Base-by-base conservation (phyloP, 2,329 filamentous ascomycete species). In the Coniochaeta sp. region DNA sequence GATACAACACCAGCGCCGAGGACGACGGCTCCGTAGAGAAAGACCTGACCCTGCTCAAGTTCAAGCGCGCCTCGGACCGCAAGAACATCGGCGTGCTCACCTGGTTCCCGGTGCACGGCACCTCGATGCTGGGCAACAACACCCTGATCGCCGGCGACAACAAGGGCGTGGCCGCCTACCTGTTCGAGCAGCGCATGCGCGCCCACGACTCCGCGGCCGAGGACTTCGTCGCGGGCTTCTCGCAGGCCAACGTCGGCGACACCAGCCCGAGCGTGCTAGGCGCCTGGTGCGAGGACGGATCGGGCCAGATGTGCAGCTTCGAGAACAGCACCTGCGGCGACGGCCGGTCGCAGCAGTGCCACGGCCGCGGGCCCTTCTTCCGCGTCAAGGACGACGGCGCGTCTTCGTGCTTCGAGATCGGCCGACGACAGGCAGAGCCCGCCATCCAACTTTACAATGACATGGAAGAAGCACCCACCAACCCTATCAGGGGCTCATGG, bases 81-180 rank as follows among this genome's bases (percentile, higher is more conserved):
- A 92, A 91, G 74, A 88, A 88, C 60, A 84, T 91, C 47, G 93
- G 91, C 14, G 79, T 96, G 0, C 75, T 98, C 61, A 95, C 91
- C 17, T 98, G 93, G 90, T 96, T 93, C 71, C 86, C 93, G 2
- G 90, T 93, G 0, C 93, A 98, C 71, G 93, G 93, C 55, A 98
- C 93, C 0, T 96, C 91, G 0, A 84, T 97, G 73, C 85, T 93
- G 26, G 89, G 90, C 59, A 97, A 97, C 75, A 96, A 96, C 74
- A 97, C 92, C 0, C 80, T 96, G 16, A 85, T 95, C 57, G 88
- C 92, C 2, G 93, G 91, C n/a, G 93, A 98, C 73, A 98, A 98
- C 77, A 98, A 98, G 75, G 93, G 93, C 14, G 91, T 96, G 7
- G 93, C 93, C 2, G 90, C 93, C 0, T 89, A 89, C 70, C 77